Conservation (phyloP, 148 eudicot species). For the Diospyros kaki region DNA sequence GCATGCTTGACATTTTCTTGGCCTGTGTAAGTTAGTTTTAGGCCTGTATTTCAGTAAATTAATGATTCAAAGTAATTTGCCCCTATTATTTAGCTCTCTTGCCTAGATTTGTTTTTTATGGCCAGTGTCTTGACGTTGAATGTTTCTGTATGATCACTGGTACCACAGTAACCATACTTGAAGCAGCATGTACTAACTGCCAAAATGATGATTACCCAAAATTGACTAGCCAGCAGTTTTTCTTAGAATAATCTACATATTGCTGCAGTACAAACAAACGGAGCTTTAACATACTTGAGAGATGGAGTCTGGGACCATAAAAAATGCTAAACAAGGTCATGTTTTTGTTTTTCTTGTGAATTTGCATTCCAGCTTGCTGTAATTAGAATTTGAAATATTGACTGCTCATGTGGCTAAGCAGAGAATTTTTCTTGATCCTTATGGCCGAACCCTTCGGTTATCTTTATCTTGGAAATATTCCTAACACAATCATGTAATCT, state of each 20-base stretch:
- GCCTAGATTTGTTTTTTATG: background rate
- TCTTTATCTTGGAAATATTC: background rate
- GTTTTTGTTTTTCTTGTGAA: background rate
- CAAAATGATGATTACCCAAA: background rate
- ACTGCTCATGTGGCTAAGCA: too few species aligned
- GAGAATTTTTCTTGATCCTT: background rate
- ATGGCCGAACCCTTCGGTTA: background rate
- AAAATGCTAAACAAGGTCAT: background rate
- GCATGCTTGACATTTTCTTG: background rate
- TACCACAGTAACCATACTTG: background rate
- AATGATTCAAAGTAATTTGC: too few species aligned
- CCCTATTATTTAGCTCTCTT: background rate
- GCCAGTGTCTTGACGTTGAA: background rate
- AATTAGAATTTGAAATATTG: background rate
- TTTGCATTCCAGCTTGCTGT: background rate
- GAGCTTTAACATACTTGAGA: background rate
- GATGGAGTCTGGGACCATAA: background rate
- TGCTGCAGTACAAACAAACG: background rate
- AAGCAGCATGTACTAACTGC: background rate
- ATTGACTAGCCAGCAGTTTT: background rate
- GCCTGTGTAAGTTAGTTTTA: background rate
- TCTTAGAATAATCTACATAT: background rate
- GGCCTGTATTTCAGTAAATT: background rate
- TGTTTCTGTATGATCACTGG: background rate
- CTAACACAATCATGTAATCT: background rate